Evolutionary conservation across 1,284 basidiomycete species (phyloP).

Genomic region (Malassezia obtusa): DNA sequence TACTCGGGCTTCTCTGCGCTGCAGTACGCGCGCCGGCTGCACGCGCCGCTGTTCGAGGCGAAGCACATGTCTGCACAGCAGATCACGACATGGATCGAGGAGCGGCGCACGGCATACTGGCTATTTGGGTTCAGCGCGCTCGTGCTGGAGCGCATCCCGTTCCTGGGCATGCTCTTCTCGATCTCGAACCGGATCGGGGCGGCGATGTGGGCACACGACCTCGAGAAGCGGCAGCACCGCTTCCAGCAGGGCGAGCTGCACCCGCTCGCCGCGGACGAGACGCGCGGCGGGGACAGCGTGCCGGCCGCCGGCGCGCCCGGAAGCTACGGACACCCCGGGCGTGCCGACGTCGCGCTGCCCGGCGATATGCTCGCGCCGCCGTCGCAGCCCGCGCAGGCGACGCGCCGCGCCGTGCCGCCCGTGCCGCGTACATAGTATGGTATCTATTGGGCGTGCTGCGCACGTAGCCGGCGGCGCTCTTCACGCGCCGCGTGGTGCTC

Average conservation of each 20-base stretch:
- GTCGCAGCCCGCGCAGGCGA: background rate
- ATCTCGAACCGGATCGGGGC: conserved; percentile 46
- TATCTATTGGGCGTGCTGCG: background rate
- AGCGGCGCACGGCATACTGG: conserved; percentile 33
- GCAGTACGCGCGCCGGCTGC: conserved; percentile 24
- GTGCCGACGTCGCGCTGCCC: conserved; percentile 8
- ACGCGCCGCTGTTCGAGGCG: conserved; percentile 31
- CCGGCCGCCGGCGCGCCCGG: conserved; percentile 7
- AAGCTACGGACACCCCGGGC: background rate
- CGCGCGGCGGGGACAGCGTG: background rate
- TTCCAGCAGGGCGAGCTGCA: conserved; percentile 20
- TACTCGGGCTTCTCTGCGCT: conserved; percentile 29
- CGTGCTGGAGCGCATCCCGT: conserved; percentile 37
- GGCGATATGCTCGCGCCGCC: background rate
- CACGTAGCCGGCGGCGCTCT: background rate
- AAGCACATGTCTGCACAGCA: conserved; percentile 42
- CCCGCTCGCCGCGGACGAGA: conserved; percentile 10
- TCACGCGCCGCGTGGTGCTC: conserved; percentile 1
- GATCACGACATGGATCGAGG: conserved; percentile 40
- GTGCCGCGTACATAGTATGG: background rate
- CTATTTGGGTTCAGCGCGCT: conserved; percentile 37
- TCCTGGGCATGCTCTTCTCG: conserved; percentile 36
- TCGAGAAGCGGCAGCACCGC: conserved; percentile 43
- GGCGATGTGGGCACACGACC: conserved; percentile 46
- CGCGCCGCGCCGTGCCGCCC: background rate